These are phyloP conservation scores for Perkinsus marinus DNA, from an alignment of 169 alveolate species.

Conservation along the genomic window DNA sequence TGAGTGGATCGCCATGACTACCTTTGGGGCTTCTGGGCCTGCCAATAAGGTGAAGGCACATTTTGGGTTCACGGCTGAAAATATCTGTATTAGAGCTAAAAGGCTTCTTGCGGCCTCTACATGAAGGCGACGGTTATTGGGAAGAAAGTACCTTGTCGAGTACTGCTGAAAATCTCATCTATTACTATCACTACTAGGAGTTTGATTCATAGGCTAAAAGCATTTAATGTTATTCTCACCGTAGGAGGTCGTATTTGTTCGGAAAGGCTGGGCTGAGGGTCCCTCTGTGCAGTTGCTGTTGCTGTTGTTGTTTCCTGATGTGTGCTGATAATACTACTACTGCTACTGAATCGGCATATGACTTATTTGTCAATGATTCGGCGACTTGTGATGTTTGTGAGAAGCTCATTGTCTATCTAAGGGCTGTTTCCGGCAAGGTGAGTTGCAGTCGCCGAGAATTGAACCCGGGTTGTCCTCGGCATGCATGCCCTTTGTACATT, in stretches of 20 bases:
- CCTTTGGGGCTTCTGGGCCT: conserved; percentile 32
- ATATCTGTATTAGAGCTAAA: conserved; percentile 9
- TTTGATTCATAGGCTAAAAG: too few species aligned
- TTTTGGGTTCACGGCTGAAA: conserved; percentile 16
- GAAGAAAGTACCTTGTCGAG: too few species aligned
- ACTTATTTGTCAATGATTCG: not conserved
- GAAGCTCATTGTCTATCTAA: not conserved
- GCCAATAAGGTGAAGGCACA: conserved; percentile 25
- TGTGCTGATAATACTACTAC: not conserved
- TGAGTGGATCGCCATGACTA: conserved; percentile 20
- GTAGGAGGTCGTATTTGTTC: too few species aligned
- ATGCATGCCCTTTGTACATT: too few species aligned
- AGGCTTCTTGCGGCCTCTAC: not conserved
- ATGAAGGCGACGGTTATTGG: too few species aligned
- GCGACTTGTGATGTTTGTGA: not conserved
- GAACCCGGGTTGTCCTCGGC: too few species aligned
- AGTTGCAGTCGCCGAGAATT: not conserved
- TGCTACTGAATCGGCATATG: not conserved
- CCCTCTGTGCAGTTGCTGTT: not conserved
- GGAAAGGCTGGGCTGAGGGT: too few species aligned
- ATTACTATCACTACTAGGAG: too few species aligned
- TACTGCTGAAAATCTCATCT: too few species aligned
- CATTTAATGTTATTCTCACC: too few species aligned
- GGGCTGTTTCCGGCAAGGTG: not conserved
- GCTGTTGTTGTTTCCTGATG: not conserved